Evolutionary conservation across 2,329 filamentous ascomycete species (phyloP).

Genomic region (Trichophyton simii): DNA sequence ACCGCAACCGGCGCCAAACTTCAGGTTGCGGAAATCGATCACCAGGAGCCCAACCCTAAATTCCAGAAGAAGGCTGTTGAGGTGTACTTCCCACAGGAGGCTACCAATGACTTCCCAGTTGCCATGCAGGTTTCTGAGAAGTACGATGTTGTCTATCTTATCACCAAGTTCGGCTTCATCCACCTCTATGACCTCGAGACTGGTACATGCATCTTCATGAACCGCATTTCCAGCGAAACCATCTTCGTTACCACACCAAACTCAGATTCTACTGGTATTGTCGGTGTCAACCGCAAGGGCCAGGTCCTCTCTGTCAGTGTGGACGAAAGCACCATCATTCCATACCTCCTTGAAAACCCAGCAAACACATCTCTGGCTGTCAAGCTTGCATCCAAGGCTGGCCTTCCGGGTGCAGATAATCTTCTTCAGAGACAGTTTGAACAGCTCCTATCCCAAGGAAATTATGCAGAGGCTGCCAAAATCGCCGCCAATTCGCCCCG

Average conservation of each 20-base stretch:
- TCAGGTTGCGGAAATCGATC: constrained; percentile 95
- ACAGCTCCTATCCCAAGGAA: constrained; percentile 64
- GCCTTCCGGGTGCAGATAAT: constrained; percentile 84
- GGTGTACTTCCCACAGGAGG: constrained; percentile 93
- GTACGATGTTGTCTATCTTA: constrained; percentile 92
- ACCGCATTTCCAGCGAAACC: constrained; percentile 96
- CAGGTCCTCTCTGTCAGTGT: constrained; percentile 91
- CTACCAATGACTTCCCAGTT: constrained; percentile 92
- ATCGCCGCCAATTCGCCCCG: constrained; percentile 92
- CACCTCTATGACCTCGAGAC: constrained; percentile 97
- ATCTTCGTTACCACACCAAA: constrained; percentile 92
- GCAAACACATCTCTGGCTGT: constrained; percentile 88
- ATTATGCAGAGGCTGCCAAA: constrained; percentile 82
- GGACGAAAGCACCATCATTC: constrained; percentile 81
- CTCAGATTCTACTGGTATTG: constrained; percentile 69
- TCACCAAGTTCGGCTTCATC: constrained; percentile 98
- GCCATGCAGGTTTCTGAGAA: constrained; percentile 94
- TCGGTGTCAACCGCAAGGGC: constrained; percentile 94
- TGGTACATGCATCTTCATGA: constrained; percentile 96
- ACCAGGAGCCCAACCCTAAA: constrained; percentile 72
- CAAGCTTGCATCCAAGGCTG: constrained; percentile 88
- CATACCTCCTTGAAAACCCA: constrained; percentile 91
- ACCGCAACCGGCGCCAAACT: constrained; percentile 83
- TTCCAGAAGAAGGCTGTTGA: constrained; percentile 96
- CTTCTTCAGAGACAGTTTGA: constrained; percentile 91